A percentile compares a stretch with the other conserved stretches of the same genome.
Conservation (phyloP, 305 asterid species). For the Rubia peregrina region DNA sequence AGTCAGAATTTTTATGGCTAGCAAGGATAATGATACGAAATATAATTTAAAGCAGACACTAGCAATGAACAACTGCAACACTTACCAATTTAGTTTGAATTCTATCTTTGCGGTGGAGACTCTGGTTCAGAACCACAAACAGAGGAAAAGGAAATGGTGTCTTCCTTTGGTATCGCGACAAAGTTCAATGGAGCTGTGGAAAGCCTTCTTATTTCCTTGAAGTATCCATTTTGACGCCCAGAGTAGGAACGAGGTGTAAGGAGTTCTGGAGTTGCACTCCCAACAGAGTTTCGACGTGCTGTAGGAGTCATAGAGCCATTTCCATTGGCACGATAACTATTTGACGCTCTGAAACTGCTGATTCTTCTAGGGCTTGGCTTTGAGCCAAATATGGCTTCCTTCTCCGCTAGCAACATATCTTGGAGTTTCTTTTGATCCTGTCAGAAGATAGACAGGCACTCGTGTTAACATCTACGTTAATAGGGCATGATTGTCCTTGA, state of each 20-base stretch:
- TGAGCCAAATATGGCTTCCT: slow-evolving; percentile 78
- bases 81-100: slow-evolving; percentile 27
- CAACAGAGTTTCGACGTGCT: slow-evolving; percentile 74
- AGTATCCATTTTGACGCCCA: slow-evolving; percentile 56
- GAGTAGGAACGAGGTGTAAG: slow-evolving; percentile 81
- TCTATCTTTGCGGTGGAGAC: slow-evolving; percentile 70
- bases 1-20: not conserved
- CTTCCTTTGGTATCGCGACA: slow-evolving; percentile 74
- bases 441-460: slow-evolving; percentile 10
- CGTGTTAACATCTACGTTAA: slow-evolving; percentile 9
- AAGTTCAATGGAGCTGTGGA: slow-evolving; percentile 71
- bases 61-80: slow-evolving; percentile 1
- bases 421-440: slow-evolving; percentile 91
- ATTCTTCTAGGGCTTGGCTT: slow-evolving; percentile 87
- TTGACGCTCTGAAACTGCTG: slow-evolving; percentile 54
- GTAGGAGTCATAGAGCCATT: slow-evolving; percentile 86
- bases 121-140: slow-evolving; percentile 84
- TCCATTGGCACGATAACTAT: slow-evolving; percentile 47
- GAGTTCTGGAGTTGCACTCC: slow-evolving; percentile 55
- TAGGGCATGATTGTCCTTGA: not conserved
- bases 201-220: slow-evolving; percentile 77
- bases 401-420: slow-evolving; percentile 75
- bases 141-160: slow-evolving; percentile 83
- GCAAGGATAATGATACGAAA: not conserved
- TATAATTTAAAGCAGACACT: not conserved